These are phyloP conservation scores for Solanum neorickii DNA, from an alignment of 257 asterid genomes.

Conservation along the genomic window DNA sequence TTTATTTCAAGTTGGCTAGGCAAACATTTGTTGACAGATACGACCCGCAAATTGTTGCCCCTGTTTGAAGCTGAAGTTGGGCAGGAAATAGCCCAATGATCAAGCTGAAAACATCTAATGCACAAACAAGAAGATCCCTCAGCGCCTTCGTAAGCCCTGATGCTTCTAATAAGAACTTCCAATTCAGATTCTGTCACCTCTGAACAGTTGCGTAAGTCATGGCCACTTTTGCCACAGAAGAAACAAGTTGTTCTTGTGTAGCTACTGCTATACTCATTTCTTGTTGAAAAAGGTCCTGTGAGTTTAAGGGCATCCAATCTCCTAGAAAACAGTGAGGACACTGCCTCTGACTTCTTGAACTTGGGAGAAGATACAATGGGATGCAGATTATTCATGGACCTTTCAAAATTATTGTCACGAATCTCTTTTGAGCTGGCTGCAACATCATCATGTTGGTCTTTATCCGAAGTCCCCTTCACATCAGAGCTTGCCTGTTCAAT, in stretches of 20 bases:
- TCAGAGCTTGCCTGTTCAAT: conserved; percentile 8
- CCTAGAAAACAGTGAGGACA: conserved; percentile 52
- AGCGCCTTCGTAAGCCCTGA: conserved; percentile 19
- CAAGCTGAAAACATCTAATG: conserved; percentile 50
- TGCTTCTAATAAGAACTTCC: conserved; percentile 27
- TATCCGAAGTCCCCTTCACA: neutral
- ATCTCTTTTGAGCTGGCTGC: neutral
- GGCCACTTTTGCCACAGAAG: conserved; percentile 53
- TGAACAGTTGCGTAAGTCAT: conserved; percentile 35
- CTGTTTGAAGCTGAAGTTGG: conserved; percentile 20
- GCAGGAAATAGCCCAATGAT: conserved; percentile 64
- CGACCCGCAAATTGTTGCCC: neutral
- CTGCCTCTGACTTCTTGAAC: conserved; percentile 32
- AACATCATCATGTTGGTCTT: conserved; percentile 5
- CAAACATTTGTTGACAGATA: neutral
- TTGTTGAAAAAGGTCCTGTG: conserved; percentile 16
- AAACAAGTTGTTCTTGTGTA: conserved; percentile 20
- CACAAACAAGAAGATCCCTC: conserved; percentile 31
- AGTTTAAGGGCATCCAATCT: conserved; percentile 54
- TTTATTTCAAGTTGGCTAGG: neutral
- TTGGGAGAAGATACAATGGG: conserved; percentile 7
- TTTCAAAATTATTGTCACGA: conserved; percentile 3
- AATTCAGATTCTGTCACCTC: conserved; percentile 33
- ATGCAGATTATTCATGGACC: conserved; percentile 3
- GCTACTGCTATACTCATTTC: conserved; percentile 2